phyloP scores from a whole-genome alignment of 441 rosid species.

The Hura crepitans region DNA sequence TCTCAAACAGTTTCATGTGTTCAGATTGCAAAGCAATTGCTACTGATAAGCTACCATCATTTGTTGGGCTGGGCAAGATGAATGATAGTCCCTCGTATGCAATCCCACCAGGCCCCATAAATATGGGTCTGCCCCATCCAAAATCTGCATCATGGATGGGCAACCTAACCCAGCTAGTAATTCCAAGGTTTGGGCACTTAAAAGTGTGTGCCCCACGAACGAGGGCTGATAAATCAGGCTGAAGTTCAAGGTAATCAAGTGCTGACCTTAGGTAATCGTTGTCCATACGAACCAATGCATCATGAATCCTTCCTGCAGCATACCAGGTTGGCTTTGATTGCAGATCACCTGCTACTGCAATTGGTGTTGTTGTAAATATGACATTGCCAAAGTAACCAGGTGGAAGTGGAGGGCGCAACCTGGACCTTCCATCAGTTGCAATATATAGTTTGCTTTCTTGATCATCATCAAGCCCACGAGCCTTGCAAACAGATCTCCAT shows the following conservation, averaged over 20 bases:
- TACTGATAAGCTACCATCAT: conserved; percentile 82
- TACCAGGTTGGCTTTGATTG: conserved; percentile 77
- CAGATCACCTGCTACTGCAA: conserved; percentile 69
- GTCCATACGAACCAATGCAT: conserved; percentile 75
- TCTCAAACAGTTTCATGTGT: conserved; percentile 84
- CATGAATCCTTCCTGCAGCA: conserved; percentile 74
- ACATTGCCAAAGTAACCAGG: conserved; percentile 90
- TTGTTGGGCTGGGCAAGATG: conserved; percentile 67
- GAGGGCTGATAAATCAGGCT: conserved; percentile 76
- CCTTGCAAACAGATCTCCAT: conserved; percentile 72
- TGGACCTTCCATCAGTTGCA: conserved; percentile 84
- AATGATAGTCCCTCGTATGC: conserved; percentile 86
- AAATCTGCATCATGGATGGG: conserved; percentile 96
- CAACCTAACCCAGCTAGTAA: conserved; percentile 90
- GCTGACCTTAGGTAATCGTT: conserved; percentile 82
- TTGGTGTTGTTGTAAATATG: conserved; percentile 85
- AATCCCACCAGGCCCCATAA: conserved; percentile 98
- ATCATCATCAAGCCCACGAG: conserved; percentile 65
- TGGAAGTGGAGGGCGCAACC: conserved; percentile 71
- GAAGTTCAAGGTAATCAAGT: conserved; percentile 88
- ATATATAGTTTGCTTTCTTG: conserved; percentile 80
- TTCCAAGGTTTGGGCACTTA: conserved; percentile 83
- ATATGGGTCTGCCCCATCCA: conserved; percentile 96
- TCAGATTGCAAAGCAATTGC: conserved; percentile 76
- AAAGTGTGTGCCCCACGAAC: conserved; percentile 92